Percentiles rank a stretch among this genome's conserved stretches.
Evolutionary conservation across 345 rosid species (phyloP).

Genomic region (Mercurialis annua): DNA sequence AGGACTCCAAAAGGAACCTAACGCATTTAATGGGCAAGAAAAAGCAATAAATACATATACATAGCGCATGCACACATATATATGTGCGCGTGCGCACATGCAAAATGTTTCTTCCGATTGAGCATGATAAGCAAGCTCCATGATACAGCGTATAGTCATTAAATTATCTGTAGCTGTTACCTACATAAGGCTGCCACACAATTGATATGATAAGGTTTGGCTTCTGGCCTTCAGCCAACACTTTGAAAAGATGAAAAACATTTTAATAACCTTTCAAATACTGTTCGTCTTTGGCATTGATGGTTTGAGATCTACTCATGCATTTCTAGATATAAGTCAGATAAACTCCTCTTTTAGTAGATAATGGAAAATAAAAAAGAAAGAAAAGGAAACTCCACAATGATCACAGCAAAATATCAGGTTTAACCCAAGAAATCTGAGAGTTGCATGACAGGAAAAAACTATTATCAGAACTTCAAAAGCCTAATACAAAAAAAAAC

Average conservation of each 20-base stretch:
- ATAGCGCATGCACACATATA: not conserved
- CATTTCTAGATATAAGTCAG: not conserved
- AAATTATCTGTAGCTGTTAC: not conserved
- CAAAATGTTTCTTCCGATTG: not conserved
- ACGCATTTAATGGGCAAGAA: not conserved
- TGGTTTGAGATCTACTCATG: not conserved
- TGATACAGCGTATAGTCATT: not conserved
- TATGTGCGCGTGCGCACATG: no score
- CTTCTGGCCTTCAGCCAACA: no score
- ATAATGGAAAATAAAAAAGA: no score
- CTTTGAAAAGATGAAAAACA: no score
- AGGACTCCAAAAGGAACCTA: not conserved
- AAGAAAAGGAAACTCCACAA: no score
- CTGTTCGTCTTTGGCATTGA: not conserved
- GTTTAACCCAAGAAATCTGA: not conserved
- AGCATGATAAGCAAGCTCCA: no score
- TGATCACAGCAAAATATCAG: no score
- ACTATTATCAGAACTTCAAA: not conserved
- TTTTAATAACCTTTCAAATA: not conserved
- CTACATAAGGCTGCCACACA: not conserved
- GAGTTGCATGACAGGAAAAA: not conserved
- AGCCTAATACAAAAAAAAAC: not conserved
- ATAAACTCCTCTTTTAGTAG: no score
- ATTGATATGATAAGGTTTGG: not conserved
- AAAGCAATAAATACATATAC: not conserved